Evolutionary conservation across 2,329 filamentous ascomycete species (phyloP).

Genomic region (Diaporthe sp.): DNA sequence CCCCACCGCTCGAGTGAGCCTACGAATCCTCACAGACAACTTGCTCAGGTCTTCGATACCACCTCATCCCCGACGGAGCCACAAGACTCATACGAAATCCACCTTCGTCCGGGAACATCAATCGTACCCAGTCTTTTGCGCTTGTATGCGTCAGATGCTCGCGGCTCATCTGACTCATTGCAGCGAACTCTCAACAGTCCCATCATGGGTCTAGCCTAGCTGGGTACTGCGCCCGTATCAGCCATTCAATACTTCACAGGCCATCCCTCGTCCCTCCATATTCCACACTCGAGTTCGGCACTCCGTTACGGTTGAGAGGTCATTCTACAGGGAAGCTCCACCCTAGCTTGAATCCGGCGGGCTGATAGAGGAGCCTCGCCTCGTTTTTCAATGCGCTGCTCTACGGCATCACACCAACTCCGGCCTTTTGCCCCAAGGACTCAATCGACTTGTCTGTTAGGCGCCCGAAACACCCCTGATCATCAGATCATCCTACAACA

Average conservation of each 20-base stretch:
- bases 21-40: background rate
- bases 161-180: background rate
- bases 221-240: background rate
- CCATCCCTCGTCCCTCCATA: background rate
- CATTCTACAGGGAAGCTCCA: background rate
- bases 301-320: background rate
- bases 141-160: background rate
- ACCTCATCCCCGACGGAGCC: background rate
- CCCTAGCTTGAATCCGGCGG: background rate
- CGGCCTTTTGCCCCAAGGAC: background rate
- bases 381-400: background rate
- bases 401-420: background rate
- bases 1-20: background rate
- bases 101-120: background rate
- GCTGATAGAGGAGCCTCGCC: background rate
- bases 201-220: background rate
- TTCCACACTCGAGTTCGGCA: constrained; percentile 1
- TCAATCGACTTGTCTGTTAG: background rate
- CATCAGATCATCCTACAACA: background rate
- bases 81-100: background rate
- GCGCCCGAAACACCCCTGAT: background rate
- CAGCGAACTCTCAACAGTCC: background rate
- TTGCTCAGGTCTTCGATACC: background rate
- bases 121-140: background rate
- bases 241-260: background rate